phyloP scores from a whole-genome alignment of 1,284 basidiomycete species.

The Inonotus hispidus region DNA sequence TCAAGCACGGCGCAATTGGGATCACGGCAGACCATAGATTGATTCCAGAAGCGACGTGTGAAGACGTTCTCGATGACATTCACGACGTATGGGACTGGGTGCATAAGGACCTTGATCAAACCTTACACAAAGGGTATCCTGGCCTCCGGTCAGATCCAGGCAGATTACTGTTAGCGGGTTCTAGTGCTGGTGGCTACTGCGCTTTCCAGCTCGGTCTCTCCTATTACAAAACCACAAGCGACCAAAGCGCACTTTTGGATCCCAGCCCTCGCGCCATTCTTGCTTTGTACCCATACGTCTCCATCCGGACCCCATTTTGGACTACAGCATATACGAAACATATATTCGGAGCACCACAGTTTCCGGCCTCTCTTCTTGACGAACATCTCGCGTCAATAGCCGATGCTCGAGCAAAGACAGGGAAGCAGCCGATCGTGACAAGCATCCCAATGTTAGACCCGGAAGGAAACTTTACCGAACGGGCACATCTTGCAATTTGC shows the following conservation, averaged over 20 bases:
- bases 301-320: slow-evolving; percentile 6
- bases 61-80: slow-evolving; percentile 11
- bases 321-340: slow-evolving; percentile 9
- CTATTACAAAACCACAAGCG: background rate
- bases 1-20: slow-evolving; percentile 6
- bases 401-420: background rate
- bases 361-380: slow-evolving; percentile 5
- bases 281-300: slow-evolving; percentile 6
- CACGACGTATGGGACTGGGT: slow-evolving; percentile 12
- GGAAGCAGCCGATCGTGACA: slow-evolving; percentile 9
- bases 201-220: slow-evolving; percentile 12
- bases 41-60: slow-evolving; percentile 12
- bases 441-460: background rate
- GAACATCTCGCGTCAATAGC: slow-evolving; percentile 8
- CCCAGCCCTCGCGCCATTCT: slow-evolving; percentile 4
- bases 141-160: slow-evolving; percentile 1
- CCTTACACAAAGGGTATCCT: background rate
- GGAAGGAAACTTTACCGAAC: background rate
- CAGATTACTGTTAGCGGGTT: slow-evolving; percentile 6
- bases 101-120: background rate
- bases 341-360: slow-evolving; percentile 5
- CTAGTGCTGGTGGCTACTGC: slow-evolving; percentile 15
- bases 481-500: background rate
- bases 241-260: background rate
- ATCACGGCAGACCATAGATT: slow-evolving; percentile 11